Evolutionary conservation across 306 rosid genomes (phyloP).

Genomic region (Calophaca sinica): DNA sequence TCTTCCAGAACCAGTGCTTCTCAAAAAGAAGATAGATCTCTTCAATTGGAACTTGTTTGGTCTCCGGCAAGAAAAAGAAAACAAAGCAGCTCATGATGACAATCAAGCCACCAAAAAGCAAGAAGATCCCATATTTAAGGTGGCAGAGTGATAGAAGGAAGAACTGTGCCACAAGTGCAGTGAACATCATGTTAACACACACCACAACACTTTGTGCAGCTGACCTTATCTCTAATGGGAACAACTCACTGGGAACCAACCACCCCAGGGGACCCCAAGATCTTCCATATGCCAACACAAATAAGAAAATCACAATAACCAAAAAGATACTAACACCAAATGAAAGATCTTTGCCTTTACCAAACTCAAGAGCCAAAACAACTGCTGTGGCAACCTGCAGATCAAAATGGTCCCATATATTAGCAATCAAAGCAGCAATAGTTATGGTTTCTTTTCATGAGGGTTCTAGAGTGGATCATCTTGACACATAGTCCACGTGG

Average conservation of each 20-base stretch:
- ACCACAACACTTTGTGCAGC: constrained; percentile 91
- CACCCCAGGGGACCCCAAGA: constrained; percentile 97
- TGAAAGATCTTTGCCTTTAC: constrained; percentile 62
- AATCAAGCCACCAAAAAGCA: constrained; percentile 71
- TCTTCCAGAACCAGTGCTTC: constrained; percentile 83
- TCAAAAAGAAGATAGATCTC: constrained; percentile 74
- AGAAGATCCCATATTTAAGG: constrained; percentile 79
- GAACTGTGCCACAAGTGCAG: constrained; percentile 81
- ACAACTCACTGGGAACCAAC: constrained; percentile 91
- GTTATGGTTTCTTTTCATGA: too few relatives aligned
- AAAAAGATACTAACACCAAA: constrained; percentile 68
- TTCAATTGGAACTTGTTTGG: constrained; percentile 85
- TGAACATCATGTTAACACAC: constrained; percentile 83
- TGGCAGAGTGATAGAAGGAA: constrained; percentile 77
- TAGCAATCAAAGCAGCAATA: not conserved
- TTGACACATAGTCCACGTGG: too few relatives aligned
- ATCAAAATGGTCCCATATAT: not conserved
- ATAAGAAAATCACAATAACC: constrained; percentile 68
- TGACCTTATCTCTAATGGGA: constrained; percentile 87
- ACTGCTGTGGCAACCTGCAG: constrained; percentile 69
- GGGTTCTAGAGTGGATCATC: too few relatives aligned
- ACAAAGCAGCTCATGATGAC: constrained; percentile 69
- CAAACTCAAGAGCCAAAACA: constrained; percentile 71
- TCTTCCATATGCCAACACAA: constrained; percentile 91
- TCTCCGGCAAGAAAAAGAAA: constrained; percentile 77